Percentiles rank a stretch among this genome's conserved stretches.
Conservation (phyloP, 345 rosid species). For the Trapa incisa region DNA sequence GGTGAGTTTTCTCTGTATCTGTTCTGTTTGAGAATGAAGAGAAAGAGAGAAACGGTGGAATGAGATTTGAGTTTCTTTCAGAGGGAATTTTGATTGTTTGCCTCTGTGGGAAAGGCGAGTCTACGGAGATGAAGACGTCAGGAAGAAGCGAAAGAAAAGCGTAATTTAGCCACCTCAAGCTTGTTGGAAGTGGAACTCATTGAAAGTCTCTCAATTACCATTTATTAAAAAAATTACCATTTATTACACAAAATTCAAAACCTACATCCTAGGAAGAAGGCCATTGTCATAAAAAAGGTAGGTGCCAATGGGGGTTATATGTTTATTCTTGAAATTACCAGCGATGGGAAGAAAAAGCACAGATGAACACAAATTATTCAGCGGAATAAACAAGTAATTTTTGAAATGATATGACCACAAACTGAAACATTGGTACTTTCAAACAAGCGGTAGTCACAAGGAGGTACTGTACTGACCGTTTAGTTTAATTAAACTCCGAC, state of each 20-base stretch:
- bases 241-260: too few relatives aligned
- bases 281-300: too few relatives aligned
- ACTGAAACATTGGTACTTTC: background rate
- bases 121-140: background rate
- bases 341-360: too few relatives aligned
- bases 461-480: background rate
- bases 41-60: background rate
- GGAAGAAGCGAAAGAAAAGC: background rate
- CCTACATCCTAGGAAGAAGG: too few relatives aligned
- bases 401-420: background rate
- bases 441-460: background rate
- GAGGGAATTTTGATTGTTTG: background rate
- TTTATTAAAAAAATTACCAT: too few relatives aligned
- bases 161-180: background rate
- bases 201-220: too few relatives aligned
- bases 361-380: too few relatives aligned
- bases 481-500: background rate
- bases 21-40: background rate
- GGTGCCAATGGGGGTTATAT: background rate
- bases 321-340: background rate
- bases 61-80: background rate
- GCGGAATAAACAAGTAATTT: background rate
- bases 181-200: too few relatives aligned
- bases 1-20: background rate
- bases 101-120: background rate